A percentile compares a stretch with the other conserved stretches of the same genome.
These are phyloP conservation scores for Mucor plumbeus DNA, from an alignment of 371 early-diverging fungal species.

Conservation along the genomic window DNA sequence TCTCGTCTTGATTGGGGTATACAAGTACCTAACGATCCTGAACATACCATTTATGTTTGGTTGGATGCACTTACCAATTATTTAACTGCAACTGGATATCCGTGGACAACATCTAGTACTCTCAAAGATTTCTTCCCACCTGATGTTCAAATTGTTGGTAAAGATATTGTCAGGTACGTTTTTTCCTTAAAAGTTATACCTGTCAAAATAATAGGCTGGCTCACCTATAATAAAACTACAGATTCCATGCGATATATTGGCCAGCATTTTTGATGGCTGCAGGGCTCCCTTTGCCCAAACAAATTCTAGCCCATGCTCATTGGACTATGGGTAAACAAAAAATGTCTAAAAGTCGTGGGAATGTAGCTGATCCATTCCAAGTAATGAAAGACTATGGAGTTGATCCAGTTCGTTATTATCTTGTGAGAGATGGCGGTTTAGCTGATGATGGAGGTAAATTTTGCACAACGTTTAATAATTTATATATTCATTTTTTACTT, in stretches of 20 bases:
- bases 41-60: slow-evolving; percentile 97
- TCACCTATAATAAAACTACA: slow-evolving; percentile 3
- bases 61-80: slow-evolving; percentile 95
- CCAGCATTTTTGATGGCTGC: slow-evolving; percentile 94
- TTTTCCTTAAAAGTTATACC: not conserved
- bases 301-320: slow-evolving; percentile 91
- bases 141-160: slow-evolving; percentile 88
- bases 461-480: not conserved
- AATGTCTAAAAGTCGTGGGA: slow-evolving; percentile 94
- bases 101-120: slow-evolving; percentile 52
- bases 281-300: slow-evolving; percentile 74
- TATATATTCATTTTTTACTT: not conserved
- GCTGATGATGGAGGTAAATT: slow-evolving; percentile 75
- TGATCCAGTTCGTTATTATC: slow-evolving; percentile 89
- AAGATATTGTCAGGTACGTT: slow-evolving; percentile 87
- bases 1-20: slow-evolving; percentile 92
- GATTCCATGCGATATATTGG: slow-evolving; percentile 96
- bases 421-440: slow-evolving; percentile 90
- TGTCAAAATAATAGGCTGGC: not conserved
- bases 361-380: slow-evolving; percentile 86
- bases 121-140: slow-evolving; percentile 72
- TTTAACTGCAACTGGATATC: slow-evolving; percentile 86
- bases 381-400: slow-evolving; percentile 77
- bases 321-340: slow-evolving; percentile 89
- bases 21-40: slow-evolving; percentile 86